These are phyloP conservation scores for Grigorovia jiainica DNA, from an alignment of 805 yeast species.

Conservation along the genomic window DNA sequence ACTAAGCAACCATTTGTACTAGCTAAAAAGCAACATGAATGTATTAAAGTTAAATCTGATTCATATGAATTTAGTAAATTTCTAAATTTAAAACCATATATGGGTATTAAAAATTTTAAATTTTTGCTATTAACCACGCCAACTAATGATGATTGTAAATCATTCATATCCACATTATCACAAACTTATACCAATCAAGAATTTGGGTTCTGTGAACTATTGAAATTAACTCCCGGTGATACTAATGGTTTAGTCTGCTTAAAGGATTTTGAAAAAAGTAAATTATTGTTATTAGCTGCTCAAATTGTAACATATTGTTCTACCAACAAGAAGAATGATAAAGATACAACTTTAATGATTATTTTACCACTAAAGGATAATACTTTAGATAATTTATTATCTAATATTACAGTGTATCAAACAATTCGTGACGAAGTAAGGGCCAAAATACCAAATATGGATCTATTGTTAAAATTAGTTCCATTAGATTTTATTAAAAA, in stretches of 20 bases:
- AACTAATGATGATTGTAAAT: constrained; percentile 19
- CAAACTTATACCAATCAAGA: constrained; percentile 27
- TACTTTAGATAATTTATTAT: constrained; percentile 35
- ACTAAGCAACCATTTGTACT: constrained; percentile 23
- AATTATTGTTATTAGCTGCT: constrained; percentile 43
- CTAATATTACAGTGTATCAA: constrained; percentile 38
- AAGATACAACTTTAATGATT: constrained; percentile 21
- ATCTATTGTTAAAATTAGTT: constrained; percentile 30
- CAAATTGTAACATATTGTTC: constrained; percentile 30
- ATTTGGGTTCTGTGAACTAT: constrained; percentile 28
- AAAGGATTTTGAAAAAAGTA: constrained; percentile 31
- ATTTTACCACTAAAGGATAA: constrained; percentile 20
- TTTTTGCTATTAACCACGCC: constrained; percentile 36
- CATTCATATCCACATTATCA: constrained; percentile 24
- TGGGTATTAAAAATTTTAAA: constrained; percentile 42
- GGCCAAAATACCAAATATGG: constrained; percentile 24
- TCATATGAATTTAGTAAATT: constrained; percentile 46
- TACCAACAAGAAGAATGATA: constrained; percentile 21
- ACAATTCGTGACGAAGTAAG: constrained; percentile 34
- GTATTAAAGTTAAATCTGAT: constrained; percentile 38
- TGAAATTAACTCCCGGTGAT: constrained; percentile 22
- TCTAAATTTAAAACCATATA: constrained; percentile 48
- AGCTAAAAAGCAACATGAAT: constrained; percentile 24
- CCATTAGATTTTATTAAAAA: constrained; percentile 34
- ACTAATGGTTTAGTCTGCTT: constrained; percentile 20